Conservation (phyloP, 768 basidiomycete species). For the Epithele typhae region DNA sequence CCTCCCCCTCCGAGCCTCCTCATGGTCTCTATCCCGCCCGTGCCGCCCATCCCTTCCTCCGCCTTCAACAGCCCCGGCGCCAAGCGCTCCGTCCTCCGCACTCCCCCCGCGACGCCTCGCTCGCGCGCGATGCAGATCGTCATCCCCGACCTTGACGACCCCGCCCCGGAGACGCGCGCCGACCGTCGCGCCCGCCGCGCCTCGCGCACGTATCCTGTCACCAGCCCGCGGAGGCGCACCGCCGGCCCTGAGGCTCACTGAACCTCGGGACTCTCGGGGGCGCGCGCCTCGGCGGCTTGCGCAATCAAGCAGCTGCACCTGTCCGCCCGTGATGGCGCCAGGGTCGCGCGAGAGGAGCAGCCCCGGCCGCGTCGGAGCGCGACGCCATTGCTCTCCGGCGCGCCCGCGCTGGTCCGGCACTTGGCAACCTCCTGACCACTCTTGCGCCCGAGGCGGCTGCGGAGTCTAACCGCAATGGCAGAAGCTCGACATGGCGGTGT, state of each 20-base stretch:
- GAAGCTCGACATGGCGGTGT: no score
- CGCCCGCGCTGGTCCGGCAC: neutral
- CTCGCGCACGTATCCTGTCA: neutral
- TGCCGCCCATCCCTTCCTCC: constrained; percentile 51
- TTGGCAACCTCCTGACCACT: neutral
- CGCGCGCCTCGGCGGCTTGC: no score
- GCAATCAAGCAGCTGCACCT: no score
- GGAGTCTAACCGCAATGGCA: neutral
- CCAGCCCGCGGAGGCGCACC: constrained; percentile 11
- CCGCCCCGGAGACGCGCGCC: no score
- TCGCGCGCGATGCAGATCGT: constrained; percentile 7
- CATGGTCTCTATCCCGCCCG: constrained; percentile 46
- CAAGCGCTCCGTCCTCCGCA: constrained; percentile 26
- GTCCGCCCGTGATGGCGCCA: no score
- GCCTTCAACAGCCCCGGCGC: constrained; percentile 33
- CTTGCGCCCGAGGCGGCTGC: neutral
- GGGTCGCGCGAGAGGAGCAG: no score
- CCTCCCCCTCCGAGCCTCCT: constrained; percentile 47
- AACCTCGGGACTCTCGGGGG: neutral
- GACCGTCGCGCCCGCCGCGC: neutral
- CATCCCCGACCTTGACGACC: constrained; percentile 15
- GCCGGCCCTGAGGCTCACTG: constrained; percentile 13
- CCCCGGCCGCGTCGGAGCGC: no score
- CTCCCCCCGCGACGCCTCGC: constrained; percentile 12
- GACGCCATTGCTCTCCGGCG: no score